phyloP scores from a whole-genome alignment of 1,284 basidiomycete genomes.

The Wolfiporia cocos region DNA sequence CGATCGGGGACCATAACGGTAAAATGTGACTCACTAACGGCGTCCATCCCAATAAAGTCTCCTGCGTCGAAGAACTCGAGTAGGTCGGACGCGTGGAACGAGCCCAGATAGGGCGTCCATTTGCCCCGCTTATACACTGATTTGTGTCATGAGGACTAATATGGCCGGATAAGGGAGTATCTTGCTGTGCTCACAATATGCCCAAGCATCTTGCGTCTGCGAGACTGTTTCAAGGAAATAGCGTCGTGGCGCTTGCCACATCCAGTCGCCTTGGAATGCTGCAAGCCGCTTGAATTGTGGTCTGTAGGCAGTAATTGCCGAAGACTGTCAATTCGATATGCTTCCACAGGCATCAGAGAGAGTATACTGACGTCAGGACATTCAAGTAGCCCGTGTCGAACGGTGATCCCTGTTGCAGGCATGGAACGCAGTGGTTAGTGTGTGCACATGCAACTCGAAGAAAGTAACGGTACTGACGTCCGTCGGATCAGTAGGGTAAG shows the following conservation, averaged over 20 bases:
- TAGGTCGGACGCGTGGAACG: constrained; percentile 3
- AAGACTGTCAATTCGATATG: neutral
- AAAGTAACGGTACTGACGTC: no score
- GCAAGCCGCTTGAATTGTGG: constrained; percentile 8
- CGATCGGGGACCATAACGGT: neutral
- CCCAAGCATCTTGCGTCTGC: constrained; percentile 6
- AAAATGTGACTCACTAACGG: constrained; percentile 3
- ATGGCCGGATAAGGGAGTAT: no score
- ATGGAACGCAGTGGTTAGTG: no score
- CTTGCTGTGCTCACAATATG: constrained; percentile 5
- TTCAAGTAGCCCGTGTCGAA: constrained; percentile 4
- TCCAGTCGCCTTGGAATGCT: constrained; percentile 7
- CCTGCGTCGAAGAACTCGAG: constrained; percentile 3
- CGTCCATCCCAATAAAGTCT: constrained; percentile 5
- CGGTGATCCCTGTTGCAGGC: constrained; percentile 5
- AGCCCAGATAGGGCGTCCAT: constrained; percentile 2
- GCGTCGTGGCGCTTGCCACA: constrained; percentile 7
- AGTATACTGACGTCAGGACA: constrained; percentile 1
- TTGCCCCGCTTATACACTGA: constrained; percentile 6
- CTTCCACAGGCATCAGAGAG: no score
- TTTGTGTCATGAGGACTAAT: no score
- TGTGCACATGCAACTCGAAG: no score
- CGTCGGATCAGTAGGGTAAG: constrained; percentile 6
- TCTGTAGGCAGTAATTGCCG: neutral
- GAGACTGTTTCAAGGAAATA: constrained; percentile 3